Conservation (phyloP, 768 basidiomycete species). For the Tulasnella sp. region DNA sequence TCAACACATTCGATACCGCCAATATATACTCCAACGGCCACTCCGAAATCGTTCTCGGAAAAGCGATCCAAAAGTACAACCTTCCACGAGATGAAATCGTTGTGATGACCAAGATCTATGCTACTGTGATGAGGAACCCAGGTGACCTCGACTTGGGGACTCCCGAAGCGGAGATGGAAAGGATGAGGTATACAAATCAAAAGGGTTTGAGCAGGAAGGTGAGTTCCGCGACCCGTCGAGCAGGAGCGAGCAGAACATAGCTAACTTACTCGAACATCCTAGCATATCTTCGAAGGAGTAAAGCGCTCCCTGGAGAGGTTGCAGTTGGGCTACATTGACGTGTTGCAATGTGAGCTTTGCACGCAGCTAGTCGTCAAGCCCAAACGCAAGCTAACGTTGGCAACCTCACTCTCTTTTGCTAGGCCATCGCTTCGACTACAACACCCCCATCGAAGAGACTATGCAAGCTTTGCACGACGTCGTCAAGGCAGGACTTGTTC, state of each 20-base stretch:
- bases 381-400: not conserved
- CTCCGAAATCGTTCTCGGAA: constrained; percentile 64
- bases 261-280: not conserved
- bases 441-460: constrained; percentile 44
- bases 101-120: constrained; percentile 65
- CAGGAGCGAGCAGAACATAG: no score
- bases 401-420: not conserved
- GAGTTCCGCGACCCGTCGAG: not conserved
- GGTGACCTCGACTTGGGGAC: not conserved
- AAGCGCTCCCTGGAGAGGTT: constrained; percentile 42
- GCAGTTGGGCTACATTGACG: constrained; percentile 46
- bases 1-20: constrained; percentile 8
- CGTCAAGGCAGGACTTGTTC: constrained; percentile 48
- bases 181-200: constrained; percentile 21
- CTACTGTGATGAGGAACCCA: not conserved
- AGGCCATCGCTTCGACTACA: constrained; percentile 41
- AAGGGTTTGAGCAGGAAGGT: constrained; percentile 24
- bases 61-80: constrained; percentile 55
- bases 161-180: constrained; percentile 13
- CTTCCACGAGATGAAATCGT: constrained; percentile 58
- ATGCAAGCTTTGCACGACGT: constrained; percentile 39
- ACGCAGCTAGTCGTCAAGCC: not conserved
- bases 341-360: constrained; percentile 40
- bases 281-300: constrained; percentile 50
- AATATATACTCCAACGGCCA: constrained; percentile 4